Conservation (phyloP, 768 basidiomycete genomes). For the Leccinum barrowsii region DNA sequence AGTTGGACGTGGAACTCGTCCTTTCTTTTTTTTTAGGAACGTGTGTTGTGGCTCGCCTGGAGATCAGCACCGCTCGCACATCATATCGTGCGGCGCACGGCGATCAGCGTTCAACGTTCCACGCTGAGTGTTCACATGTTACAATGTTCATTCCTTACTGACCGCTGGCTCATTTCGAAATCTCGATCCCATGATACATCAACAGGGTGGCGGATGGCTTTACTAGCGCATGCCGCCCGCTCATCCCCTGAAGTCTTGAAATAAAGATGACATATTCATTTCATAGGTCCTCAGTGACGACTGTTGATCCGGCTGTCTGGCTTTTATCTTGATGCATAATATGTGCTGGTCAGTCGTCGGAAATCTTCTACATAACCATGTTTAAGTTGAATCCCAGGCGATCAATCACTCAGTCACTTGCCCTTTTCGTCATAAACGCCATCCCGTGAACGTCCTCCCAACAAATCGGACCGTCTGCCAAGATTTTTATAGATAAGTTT, state of each 20-base stretch:
- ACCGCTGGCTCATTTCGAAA: not conserved
- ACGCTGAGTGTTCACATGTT: not conserved
- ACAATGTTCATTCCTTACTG: not conserved
- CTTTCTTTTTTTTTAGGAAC: not conserved
- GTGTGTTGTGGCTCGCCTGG: not conserved
- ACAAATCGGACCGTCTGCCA: not conserved
- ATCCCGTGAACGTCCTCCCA: not conserved
- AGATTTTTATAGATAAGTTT: not conserved
- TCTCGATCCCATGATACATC: not conserved
- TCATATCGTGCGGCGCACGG: not conserved
- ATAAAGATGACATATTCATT: not conserved
- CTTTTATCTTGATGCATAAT: not conserved
- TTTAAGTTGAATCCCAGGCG: not conserved
- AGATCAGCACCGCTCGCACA: not conserved
- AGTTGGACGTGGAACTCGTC: not conserved
- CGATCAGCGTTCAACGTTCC: not conserved
- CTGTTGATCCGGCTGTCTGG: not conserved
- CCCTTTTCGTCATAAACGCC: not conserved
- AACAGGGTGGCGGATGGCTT: not conserved
- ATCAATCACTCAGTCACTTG: not conserved
- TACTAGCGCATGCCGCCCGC: not conserved
- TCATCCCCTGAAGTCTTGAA: not conserved
- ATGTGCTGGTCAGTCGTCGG: not conserved
- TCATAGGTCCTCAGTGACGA: not conserved
- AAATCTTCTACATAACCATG: not conserved